These are phyloP conservation scores for Daldinia decipiens DNA, from an alignment of 495 filamentous ascomycete species.

Conservation along the genomic window DNA sequence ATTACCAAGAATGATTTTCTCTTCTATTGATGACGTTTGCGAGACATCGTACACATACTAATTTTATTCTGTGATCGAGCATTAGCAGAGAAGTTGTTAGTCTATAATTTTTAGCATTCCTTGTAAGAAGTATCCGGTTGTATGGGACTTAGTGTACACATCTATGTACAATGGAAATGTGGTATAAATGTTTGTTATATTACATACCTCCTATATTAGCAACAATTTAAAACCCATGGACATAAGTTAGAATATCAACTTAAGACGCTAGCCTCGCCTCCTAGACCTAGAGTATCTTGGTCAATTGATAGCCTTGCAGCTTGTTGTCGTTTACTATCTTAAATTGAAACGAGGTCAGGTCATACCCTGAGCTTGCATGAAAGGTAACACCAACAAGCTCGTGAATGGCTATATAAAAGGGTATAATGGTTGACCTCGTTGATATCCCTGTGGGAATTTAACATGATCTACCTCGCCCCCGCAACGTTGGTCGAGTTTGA, in stretches of 20 bases:
- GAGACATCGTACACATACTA: background rate
- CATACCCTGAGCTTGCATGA: constrained; percentile 10
- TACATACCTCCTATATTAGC: background rate
- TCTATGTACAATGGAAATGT: background rate
- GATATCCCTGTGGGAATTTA: constrained; percentile 19
- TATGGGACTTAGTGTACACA: background rate
- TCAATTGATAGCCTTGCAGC: constrained; percentile 24
- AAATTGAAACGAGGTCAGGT: constrained; percentile 1
- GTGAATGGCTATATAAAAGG: constrained; percentile 4
- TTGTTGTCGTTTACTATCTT: constrained; percentile 4
- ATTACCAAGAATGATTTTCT: constrained; percentile 18
- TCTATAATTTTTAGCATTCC: constrained; percentile 7
- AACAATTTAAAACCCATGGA: background rate
- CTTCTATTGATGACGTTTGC: constrained; percentile 30
- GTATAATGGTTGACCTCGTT: constrained; percentile 8
- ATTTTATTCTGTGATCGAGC: constrained; percentile 2
- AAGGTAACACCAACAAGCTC: constrained; percentile 5
- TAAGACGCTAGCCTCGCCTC: constrained; percentile 5
- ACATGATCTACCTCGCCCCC: constrained; percentile 15
- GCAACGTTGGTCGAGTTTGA: constrained; percentile 15
- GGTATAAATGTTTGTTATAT: background rate
- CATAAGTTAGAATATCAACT: background rate
- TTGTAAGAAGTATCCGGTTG: background rate
- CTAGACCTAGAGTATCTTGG: background rate
- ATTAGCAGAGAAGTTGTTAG: constrained; percentile 13